phyloP scores from a whole-genome alignment of 139 green algal species.

The Raphidocelis subcapitata region DNA sequence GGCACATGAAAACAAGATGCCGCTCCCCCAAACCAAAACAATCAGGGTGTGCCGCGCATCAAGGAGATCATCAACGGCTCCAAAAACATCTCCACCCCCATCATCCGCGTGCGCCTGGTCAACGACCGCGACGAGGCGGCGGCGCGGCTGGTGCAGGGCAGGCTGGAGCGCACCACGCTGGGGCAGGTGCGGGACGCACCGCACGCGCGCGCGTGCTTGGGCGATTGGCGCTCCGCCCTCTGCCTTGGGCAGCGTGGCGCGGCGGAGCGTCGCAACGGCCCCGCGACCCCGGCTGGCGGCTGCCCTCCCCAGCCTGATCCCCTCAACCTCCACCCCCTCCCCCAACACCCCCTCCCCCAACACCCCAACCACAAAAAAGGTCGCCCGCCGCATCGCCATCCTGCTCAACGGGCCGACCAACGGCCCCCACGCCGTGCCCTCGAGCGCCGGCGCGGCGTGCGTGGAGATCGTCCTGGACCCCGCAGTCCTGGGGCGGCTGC shows the following conservation, averaged over 20 bases:
- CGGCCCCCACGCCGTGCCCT: not conserved
- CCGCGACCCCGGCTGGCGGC: not conserved
- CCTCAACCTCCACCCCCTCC: not conserved
- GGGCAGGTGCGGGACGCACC: conserved; percentile 59
- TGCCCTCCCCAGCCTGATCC: too few relatives aligned
- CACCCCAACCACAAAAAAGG: too few relatives aligned
- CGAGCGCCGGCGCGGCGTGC: not conserved
- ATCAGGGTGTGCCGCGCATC: conserved; percentile 90
- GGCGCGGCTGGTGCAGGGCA: conserved; percentile 89
- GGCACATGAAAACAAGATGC: too few relatives aligned
- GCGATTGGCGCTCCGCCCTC: too few relatives aligned
- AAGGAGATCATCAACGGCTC: conserved; percentile 99
- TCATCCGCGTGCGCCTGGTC: conserved; percentile 85
- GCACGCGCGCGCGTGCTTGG: not conserved
- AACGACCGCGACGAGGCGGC: conserved; percentile 66
- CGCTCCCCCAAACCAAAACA: too few relatives aligned
- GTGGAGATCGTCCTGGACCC: not conserved
- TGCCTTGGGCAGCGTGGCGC: too few relatives aligned
- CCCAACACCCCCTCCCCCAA: too few relatives aligned
- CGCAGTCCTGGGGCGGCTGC: conserved; percentile 1
- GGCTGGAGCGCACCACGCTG: conserved; percentile 89
- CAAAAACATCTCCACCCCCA: conserved; percentile 93
- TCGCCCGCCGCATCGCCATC: too few relatives aligned
- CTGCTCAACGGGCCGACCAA: conserved; percentile 1
- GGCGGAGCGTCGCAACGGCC: too few relatives aligned